Evolutionary conservation across 345 rosid genomes (phyloP), one percentile per base, ranked within the genome.

Genomic region (Boechera retrofracta): DNA sequence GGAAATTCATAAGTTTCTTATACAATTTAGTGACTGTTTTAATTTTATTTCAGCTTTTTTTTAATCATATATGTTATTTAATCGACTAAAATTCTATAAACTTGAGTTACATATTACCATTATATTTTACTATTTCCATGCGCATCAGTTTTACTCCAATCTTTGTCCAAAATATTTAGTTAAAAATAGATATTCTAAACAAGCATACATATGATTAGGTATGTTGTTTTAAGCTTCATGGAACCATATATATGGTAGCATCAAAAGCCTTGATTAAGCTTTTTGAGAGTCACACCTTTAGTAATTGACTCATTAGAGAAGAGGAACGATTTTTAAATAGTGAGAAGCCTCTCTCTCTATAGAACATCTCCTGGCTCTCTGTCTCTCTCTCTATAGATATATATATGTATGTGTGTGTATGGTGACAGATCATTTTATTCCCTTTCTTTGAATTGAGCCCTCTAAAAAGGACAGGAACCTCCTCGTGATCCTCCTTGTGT

Each of bases 391-490:
- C 13, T 38, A 2, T 8, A 38, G 35, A 3, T 51, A 7, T 68
- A 10, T 59, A 12, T 61, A 3, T 68, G 32, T 62, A 9, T 74
- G 7, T 64, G 8, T 69, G 44, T 76, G 70, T 69, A 36, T 64
- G 76, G 61, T 79, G 82, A 74, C 78, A 73, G 71, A 62, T 64
- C 72, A 74, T 75, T 69, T 69, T 74, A 75, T 74, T 79, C 82
- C 56, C 62, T 61, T 26, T 26, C 75, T 68, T 79, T 55, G 67
- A 74, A 79, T 56, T 69, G 75, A 79, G 82, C 55, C 68, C 79
- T 79, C 79, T 79, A 79, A 79, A 79, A 79, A 75, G 82, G 79
- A 75, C 75, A 54, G 4, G 79, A 74, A 74, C 82, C 82, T 74
- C 79, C 79, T 79, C 75, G 49, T 79, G 82, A 79, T 79, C 79